Base-by-base conservation (phyloP, 257 asterid genomes). In the Penstemon newberryi region DNA sequence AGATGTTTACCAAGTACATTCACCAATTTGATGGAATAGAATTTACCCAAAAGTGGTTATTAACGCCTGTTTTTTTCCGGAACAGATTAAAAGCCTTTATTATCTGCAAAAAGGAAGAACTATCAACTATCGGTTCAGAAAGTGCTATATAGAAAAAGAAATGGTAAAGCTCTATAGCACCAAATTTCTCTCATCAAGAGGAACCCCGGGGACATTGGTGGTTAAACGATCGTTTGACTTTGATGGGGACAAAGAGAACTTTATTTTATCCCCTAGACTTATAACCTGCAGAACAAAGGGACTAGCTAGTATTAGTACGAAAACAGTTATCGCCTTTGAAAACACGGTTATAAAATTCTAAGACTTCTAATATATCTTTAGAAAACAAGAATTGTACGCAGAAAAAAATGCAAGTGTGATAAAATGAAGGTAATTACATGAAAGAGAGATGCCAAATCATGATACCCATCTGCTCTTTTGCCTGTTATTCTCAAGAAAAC, bases 81-180 rank as follows among this genome's bases (percentile, higher is more conserved):
- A 87, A 91, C 54, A 94, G 97, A 85, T 94, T 89, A 70, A 94
- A 93, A 41, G 97, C 96, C 87, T 89, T 94, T 77, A 91, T 87
- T 78, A 94, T 94, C 99, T 94, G 95, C 90, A 81, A 60, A 75
- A 61, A 69, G 40, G 40, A 72, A 70, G 52, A 64, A 60, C 44
- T 61, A 52, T 68, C n/a, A 47, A 6, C 42, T 38, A 53, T 53
- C 70, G 36, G 10, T 1, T 1, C 40, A 60, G 11, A 68, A 43
- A 62, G 5, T 5, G 45, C 50, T 42, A 37, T 7, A 13, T 39
- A 18, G 62, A 15, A 55, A 56, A 62, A 6, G 9, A 39, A 65
- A 69, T 61, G 44, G 5, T 8, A 73, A 40, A 12, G 75, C n/a
- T 62, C 60, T 37, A 19, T 50, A 38, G 56, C 83, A 89, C 98